Conservation (phyloP, 2,329 filamentous ascomycete species). For the Botrytis hyacinthi region DNA sequence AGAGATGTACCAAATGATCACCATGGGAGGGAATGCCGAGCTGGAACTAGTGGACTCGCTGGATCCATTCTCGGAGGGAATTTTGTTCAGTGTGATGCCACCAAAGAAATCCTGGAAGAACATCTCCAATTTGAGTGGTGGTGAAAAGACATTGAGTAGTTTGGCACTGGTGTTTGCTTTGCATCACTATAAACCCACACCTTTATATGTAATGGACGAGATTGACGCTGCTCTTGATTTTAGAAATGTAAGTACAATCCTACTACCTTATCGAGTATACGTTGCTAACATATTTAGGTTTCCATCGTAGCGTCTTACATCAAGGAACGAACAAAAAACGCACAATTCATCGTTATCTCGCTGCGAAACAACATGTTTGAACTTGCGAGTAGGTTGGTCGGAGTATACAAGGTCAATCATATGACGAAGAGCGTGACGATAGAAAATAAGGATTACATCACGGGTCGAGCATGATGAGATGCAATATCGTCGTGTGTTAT, state of each 20-base stretch:
- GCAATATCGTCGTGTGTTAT: neutral
- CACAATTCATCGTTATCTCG: constrained; percentile 98
- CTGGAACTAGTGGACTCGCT: constrained; percentile 94
- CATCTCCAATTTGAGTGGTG: constrained; percentile 91
- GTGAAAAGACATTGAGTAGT: constrained; percentile 93
- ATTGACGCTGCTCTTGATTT: constrained; percentile 98
- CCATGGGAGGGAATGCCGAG: constrained; percentile 98
- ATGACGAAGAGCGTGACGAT: constrained; percentile 94
- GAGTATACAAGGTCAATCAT: constrained; percentile 99
- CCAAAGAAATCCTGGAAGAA: constrained; percentile 99
- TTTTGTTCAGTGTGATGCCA: constrained; percentile 97
- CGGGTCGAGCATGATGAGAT: constrained; percentile 23
- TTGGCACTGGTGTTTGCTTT: constrained; percentile 95
- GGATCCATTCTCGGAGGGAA: constrained; percentile 95
- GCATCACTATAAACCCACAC: constrained; percentile 97
- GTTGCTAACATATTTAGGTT: constrained; percentile 49
- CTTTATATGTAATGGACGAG: constrained; percentile 98
- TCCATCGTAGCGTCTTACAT: constrained; percentile 99
- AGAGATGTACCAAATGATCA: constrained; percentile 99
- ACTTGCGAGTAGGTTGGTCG: constrained; percentile 88
- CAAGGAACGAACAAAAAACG: constrained; percentile 98
- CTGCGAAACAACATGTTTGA: constrained; percentile 99
- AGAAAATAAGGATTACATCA: constrained; percentile 75
- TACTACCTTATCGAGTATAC: neutral
- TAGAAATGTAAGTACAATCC: constrained; percentile 73